Percentiles rank a stretch among this genome's conserved stretches.
Conservation (phyloP, 495 filamentous ascomycete species). For the Talaromyces thailandensis region DNA sequence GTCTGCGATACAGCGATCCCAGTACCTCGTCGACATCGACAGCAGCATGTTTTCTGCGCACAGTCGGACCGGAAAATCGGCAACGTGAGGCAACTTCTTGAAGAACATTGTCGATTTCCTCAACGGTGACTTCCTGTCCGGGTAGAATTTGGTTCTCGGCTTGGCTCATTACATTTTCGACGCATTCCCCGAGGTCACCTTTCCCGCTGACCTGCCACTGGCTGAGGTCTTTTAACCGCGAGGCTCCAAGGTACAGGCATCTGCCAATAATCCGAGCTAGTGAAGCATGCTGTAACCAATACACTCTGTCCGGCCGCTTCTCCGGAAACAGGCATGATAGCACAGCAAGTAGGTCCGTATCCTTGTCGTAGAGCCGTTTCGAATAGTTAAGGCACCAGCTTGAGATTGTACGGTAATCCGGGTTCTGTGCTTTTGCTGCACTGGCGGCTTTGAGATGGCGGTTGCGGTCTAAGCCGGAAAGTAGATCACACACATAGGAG, state of each 20-base stretch:
- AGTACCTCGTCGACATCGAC: constrained; percentile 39
- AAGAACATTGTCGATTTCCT: constrained; percentile 65
- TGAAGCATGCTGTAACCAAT: constrained; percentile 48
- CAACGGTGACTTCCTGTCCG: constrained; percentile 48
- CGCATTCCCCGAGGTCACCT: constrained; percentile 60
- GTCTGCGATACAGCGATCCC: constrained; percentile 45
- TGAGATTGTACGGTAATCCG: constrained; percentile 29
- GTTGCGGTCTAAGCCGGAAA: constrained; percentile 43
- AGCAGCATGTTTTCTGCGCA: constrained; percentile 40
- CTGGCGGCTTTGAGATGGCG: constrained; percentile 29
- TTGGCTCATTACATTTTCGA: constrained; percentile 55
- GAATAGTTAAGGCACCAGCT: constrained; percentile 55
- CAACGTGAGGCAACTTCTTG: constrained; percentile 54
- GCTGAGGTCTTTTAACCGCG: constrained; percentile 49
- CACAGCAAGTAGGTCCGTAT: constrained; percentile 48
- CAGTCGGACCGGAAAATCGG: constrained; percentile 56
- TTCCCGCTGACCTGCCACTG: constrained; percentile 49
- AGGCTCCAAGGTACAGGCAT: constrained; percentile 50
- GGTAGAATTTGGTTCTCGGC: constrained; percentile 41
- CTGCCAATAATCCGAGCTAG: constrained; percentile 57
- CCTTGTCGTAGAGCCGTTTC: constrained; percentile 36
- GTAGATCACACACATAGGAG: constrained; percentile 48
- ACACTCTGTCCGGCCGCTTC: constrained; percentile 66
- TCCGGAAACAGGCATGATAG: constrained; percentile 69
- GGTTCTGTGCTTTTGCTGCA: constrained; percentile 18